Percentiles rank a stretch among this genome's conserved stretches.
Conservation (phyloP, 306 rosid genomes). For the Corylus avellana region DNA sequence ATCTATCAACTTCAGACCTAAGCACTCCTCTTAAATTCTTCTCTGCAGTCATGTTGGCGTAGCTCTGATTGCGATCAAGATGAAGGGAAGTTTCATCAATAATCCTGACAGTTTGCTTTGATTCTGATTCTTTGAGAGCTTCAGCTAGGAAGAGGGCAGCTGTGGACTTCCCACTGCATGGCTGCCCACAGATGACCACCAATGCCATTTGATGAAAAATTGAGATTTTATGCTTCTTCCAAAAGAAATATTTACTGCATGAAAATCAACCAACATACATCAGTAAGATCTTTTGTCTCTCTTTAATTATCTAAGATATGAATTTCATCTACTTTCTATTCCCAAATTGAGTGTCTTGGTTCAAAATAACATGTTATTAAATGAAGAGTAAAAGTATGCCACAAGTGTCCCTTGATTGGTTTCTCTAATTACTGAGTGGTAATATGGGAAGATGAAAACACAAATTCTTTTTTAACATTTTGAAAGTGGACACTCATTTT, state of each 20-base stretch:
- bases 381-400: neutral
- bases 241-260: neutral
- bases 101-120: conserved; percentile 51
- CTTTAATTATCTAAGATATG: neutral
- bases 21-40: conserved; percentile 91
- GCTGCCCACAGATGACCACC: conserved; percentile 94
- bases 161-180: conserved; percentile 59
- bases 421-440: too few relatives aligned
- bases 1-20: conserved; percentile 89
- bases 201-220: conserved; percentile 58
- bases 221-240: conserved; percentile 1
- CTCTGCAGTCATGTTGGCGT: conserved; percentile 84
- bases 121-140: conserved; percentile 36
- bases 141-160: conserved; percentile 6
- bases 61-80: conserved; percentile 80
- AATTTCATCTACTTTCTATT: neutral
- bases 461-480: neutral
- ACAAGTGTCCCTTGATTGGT: neutral
- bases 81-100: conserved; percentile 77
- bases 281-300: neutral
- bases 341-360: neutral
- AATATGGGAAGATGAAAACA: conserved; percentile 3
- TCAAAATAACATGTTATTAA: neutral
- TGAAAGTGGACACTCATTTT: neutral
- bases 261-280: neutral